Evolutionary conservation across 2,329 filamentous ascomycete genomes (phyloP).

Genomic region (Epicoccum nigrum): DNA sequence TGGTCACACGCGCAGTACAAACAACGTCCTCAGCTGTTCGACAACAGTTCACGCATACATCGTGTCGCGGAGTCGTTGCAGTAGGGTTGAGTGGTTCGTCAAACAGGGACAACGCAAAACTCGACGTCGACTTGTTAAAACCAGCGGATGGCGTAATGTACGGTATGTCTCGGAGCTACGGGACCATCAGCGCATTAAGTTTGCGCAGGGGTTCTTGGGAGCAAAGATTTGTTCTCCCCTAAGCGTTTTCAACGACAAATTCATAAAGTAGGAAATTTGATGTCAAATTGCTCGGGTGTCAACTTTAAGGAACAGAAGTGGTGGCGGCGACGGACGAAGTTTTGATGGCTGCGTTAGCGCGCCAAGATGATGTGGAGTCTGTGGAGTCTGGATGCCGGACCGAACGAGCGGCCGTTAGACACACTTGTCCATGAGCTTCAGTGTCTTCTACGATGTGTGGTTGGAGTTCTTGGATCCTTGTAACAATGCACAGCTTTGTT

Average conservation of each 20-base stretch:
- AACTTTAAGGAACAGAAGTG: conserved; percentile 42
- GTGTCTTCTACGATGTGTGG: too few species aligned
- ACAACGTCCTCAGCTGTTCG: conserved; percentile 42
- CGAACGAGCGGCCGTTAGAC: not conserved
- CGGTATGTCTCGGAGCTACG: conserved; percentile 46
- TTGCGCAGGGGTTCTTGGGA: conserved; percentile 46
- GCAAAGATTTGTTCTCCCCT: conserved; percentile 56
- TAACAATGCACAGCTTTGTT: too few species aligned
- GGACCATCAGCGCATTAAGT: conserved; percentile 42
- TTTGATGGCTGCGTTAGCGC: conserved; percentile 14
- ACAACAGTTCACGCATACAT: conserved; percentile 53
- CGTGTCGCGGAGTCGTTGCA: conserved; percentile 26
- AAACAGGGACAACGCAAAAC: not conserved
- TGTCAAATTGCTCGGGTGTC: conserved; percentile 63
- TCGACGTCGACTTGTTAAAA: not conserved
- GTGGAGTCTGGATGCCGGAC: not conserved
- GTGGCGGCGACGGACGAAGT: conserved; percentile 12
- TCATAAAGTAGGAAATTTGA: conserved; percentile 56
- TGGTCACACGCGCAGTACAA: conserved; percentile 8
- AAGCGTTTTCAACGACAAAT: conserved; percentile 63
- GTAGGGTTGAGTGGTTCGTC: not conserved
- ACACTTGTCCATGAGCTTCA: too few species aligned
- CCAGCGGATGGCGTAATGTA: not conserved
- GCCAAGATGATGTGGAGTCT: conserved; percentile 7
- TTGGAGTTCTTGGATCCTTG: too few species aligned